A percentile compares a stretch with the other conserved stretches of the same genome.
phyloP scores from a whole-genome alignment of 352 stramenopile species.

The Pythium chondricola region DNA sequence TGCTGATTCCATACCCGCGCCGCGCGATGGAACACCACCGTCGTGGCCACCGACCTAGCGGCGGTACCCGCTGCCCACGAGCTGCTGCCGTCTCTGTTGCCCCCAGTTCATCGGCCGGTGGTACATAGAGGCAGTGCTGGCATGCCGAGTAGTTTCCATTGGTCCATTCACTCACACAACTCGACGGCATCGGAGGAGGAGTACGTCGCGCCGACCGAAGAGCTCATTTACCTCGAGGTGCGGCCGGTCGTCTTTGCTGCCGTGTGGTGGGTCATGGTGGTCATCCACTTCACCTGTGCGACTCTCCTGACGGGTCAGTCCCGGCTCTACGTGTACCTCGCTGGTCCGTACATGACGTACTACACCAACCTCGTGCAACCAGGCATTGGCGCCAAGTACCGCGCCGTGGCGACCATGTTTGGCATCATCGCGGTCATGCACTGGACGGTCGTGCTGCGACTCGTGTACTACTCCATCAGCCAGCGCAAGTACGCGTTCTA shows the following conservation, averaged over 20 bases:
- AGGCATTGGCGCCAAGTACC: conserved; percentile 15
- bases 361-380: conserved; percentile 24
- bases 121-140: neutral
- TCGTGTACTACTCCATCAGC: conserved; percentile 9
- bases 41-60: too few species aligned
- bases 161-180: neutral
- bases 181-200: neutral
- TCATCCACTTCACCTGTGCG: conserved; percentile 15
- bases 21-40: too few species aligned
- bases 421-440: conserved; percentile 14
- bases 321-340: conserved; percentile 22
- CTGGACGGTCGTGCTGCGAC: conserved; percentile 12
- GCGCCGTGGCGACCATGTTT: conserved; percentile 12
- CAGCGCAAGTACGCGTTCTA: conserved; percentile 23
- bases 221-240: conserved; percentile 17
- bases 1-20: too few species aligned
- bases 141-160: neutral
- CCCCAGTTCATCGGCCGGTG: too few species aligned
- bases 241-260: conserved; percentile 10
- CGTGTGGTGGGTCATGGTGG: conserved; percentile 17
- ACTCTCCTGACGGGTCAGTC: conserved; percentile 13
- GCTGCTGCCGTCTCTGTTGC: too few species aligned
- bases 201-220: conserved; percentile 13
- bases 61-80: too few species aligned
- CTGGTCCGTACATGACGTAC: conserved; percentile 21